Evolutionary conservation across 192 early-diverging fungal species (phyloP).

Genomic region (Coemansia sp.): DNA sequence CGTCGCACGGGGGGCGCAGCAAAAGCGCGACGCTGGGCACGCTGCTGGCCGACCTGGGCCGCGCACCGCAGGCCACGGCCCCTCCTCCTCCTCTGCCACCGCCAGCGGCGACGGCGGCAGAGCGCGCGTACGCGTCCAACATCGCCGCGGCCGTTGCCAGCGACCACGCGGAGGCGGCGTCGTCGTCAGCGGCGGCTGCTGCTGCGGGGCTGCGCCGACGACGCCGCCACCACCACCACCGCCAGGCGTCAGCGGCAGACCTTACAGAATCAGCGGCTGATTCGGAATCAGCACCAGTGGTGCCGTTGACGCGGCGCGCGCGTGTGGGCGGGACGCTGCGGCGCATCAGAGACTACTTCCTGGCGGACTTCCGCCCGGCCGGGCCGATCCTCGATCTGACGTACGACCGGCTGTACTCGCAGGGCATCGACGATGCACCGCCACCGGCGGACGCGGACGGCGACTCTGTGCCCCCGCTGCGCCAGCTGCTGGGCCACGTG

Average conservation of each 20-base stretch:
- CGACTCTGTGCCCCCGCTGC: constrained; percentile 31
- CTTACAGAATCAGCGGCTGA: no score
- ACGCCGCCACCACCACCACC: no score
- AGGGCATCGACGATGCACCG: constrained; percentile 23
- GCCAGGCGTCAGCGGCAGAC: no score
- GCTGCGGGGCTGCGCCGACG: constrained; percentile 18
- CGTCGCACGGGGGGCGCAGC: background rate
- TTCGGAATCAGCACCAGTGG: background rate
- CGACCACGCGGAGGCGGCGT: background rate
- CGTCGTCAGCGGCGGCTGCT: no score
- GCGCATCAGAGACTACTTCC: constrained; percentile 47
- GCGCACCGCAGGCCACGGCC: no score
- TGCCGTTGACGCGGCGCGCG: background rate
- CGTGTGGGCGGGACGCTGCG: constrained; percentile 15
- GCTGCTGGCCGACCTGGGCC: constrained; percentile 20
- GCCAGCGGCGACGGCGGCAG: no score
- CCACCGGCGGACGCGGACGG: constrained; percentile 15
- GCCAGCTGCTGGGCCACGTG: constrained; percentile 34
- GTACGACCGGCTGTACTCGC: constrained; percentile 47
- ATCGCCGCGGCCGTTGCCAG: background rate
- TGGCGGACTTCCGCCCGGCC: constrained; percentile 47
- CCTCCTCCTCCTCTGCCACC: background rate
- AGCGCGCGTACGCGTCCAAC: background rate
- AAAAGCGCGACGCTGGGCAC: constrained; percentile 21
- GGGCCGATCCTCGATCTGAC: constrained; percentile 52